A percentile compares a stretch with the other conserved stretches of the same genome.
phyloP scores from a whole-genome alignment of 805 yeast genomes.

The Candida nemodendra region DNA sequence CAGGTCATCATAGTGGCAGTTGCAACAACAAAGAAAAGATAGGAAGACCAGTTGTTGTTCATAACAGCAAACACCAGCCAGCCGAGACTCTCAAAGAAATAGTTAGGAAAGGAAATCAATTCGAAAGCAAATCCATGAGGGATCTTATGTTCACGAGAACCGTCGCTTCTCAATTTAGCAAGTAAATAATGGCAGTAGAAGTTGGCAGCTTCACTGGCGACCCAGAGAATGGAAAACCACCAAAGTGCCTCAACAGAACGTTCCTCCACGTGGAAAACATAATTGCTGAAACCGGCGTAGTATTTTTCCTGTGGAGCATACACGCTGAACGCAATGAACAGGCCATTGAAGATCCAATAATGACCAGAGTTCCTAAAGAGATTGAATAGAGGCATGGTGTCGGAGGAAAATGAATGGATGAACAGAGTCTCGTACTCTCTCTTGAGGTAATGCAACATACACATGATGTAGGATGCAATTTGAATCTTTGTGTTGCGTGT shows the following conservation, averaged over 20 bases:
- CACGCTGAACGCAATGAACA: conserved; percentile 35
- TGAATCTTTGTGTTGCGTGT: conserved; percentile 51
- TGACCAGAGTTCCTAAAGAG: conserved; percentile 87
- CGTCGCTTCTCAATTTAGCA: conserved; percentile 53
- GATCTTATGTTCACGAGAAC: conserved; percentile 59
- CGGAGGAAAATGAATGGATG: conserved; percentile 80
- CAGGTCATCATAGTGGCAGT: conserved; percentile 83
- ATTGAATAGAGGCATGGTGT: conserved; percentile 90
- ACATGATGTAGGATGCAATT: conserved; percentile 49
- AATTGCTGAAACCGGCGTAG: conserved; percentile 24
- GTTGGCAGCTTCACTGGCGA: conserved; percentile 68
- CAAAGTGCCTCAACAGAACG: conserved; percentile 32
- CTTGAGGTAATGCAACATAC: conserved; percentile 75
- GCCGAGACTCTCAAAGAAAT: conserved; percentile 77
- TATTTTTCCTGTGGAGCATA: conserved; percentile 31
- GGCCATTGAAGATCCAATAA: conserved; percentile 90
- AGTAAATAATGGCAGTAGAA: conserved; percentile 68
- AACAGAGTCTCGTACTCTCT: conserved; percentile 85
- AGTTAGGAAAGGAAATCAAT: conserved; percentile 87
- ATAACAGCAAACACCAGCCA: conserved; percentile 74
- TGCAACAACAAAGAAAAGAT: conserved; percentile 68
- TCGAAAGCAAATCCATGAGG: conserved; percentile 86
- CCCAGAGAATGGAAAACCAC: conserved; percentile 45
- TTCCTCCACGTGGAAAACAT: conserved; percentile 46
- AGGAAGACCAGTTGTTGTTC: conserved; percentile 74